Percentiles rank a stretch among this genome's conserved stretches.
phyloP scores from a whole-genome alignment of 345 rosid genomes.

The Euphorbia peplus region DNA sequence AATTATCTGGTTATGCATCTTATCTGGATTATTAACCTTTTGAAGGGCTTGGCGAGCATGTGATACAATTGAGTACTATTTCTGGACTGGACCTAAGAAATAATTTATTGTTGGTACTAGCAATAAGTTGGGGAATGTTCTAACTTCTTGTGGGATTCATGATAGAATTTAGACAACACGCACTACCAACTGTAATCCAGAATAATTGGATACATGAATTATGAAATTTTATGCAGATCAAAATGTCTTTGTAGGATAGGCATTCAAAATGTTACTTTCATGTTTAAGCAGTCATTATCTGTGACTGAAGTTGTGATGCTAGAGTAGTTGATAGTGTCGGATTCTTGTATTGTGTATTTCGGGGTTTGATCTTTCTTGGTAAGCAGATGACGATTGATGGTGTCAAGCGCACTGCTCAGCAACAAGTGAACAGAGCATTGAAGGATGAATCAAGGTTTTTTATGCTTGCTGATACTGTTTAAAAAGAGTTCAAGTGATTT shows the following conservation, averaged over 20 bases:
- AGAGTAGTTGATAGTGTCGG: background rate
- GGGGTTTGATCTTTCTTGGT: background rate
- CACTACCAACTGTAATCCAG: too few relatives aligned
- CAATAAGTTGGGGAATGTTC: background rate
- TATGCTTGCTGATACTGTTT: slow-evolving; percentile 1
- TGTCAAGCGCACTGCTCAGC: slow-evolving; percentile 93
- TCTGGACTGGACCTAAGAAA: background rate
- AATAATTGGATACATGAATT: background rate
- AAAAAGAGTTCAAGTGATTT: background rate
- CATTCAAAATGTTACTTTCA: background rate
- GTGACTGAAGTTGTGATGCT: background rate
- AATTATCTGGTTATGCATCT: background rate
- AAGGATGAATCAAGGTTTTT: slow-evolving; percentile 88
- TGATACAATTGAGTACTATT: background rate
- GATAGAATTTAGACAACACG: background rate
- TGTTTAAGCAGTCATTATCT: background rate
- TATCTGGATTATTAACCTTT: slow-evolving; percentile 5
- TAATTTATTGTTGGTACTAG: background rate
- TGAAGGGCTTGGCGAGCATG: background rate
- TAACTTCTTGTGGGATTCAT: background rate
- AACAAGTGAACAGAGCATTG: slow-evolving; percentile 83
- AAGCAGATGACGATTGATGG: slow-evolving; percentile 91
- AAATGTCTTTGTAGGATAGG: background rate
- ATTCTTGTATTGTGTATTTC: background rate
- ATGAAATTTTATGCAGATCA: background rate